A percentile compares a stretch with the other conserved stretches of the same genome.
Evolutionary conservation across 1,139 yeast species (phyloP).

Genomic region (Hyphopichia burtonii): DNA sequence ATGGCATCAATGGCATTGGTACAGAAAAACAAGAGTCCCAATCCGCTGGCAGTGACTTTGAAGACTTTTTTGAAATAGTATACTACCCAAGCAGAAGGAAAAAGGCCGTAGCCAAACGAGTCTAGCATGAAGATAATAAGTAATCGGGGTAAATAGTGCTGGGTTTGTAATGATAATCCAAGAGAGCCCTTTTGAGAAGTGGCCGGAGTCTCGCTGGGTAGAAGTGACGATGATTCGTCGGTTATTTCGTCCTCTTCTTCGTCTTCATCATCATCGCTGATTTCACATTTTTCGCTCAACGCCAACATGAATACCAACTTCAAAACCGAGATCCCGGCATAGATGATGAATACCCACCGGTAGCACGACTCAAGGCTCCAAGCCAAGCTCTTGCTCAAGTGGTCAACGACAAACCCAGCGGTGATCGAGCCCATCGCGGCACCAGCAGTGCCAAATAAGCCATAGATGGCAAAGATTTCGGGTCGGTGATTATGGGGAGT

Average conservation of each 20-base stretch:
- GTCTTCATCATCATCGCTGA: constrained; percentile 11
- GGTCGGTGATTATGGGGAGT: constrained; percentile 68
- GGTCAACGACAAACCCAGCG: constrained; percentile 60
- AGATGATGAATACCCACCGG: constrained; percentile 55
- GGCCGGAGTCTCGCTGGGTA: constrained; percentile 4
- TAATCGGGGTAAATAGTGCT: constrained; percentile 36
- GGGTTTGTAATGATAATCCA: constrained; percentile 30
- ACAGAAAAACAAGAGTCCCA: constrained; percentile 57
- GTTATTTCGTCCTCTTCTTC: constrained; percentile 9
- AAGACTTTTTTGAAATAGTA: constrained; percentile 61
- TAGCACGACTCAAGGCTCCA: constrained; percentile 47
- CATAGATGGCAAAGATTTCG: constrained; percentile 71
- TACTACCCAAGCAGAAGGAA: constrained; percentile 86
- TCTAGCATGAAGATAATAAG: constrained; percentile 65
- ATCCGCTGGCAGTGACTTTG: constrained; percentile 36
- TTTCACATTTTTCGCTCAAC: constrained; percentile 58
- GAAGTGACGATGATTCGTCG: constrained; percentile 7
- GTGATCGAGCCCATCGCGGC: constrained; percentile 70
- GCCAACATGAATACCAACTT: constrained; percentile 55
- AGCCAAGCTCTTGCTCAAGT: constrained; percentile 26
- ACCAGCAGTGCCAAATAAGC: constrained; percentile 69
- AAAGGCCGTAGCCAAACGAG: constrained; percentile 83
- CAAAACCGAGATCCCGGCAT: constrained; percentile 54
- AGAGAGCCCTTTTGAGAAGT: constrained; percentile 1
- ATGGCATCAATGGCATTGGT: constrained; percentile 60